A percentile compares a stretch with the other conserved stretches of the same genome.
Evolutionary conservation across 1,139 yeast species (phyloP).

Genomic region (Hanseniaspora gamundiae): DNA sequence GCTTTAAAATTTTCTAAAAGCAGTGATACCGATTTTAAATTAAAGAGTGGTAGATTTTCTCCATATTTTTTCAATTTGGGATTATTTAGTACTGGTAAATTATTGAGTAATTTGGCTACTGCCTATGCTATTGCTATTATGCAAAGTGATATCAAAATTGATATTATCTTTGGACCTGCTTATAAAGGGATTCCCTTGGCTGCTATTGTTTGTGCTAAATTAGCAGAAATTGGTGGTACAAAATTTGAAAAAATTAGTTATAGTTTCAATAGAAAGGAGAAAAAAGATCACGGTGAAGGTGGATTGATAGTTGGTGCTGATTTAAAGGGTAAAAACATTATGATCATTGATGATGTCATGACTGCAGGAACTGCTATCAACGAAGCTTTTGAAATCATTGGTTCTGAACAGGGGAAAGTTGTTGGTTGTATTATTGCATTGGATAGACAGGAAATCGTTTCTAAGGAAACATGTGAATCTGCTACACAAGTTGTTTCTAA

Average conservation of each 20-base stretch:
- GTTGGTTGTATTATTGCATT: slow-evolving; percentile 83
- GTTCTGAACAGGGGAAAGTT: slow-evolving; percentile 55
- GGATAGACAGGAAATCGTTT: slow-evolving; percentile 86
- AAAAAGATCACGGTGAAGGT: slow-evolving; percentile 98
- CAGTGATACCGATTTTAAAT: slow-evolving; percentile 55
- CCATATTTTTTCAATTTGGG: slow-evolving; percentile 97
- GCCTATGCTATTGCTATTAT: slow-evolving; percentile 86
- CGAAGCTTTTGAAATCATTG: slow-evolving; percentile 80
- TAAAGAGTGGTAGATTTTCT: slow-evolving; percentile 87
- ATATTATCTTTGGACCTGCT: slow-evolving; percentile 92
- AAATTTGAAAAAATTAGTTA: slow-evolving; percentile 55
- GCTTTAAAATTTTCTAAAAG: slow-evolving; percentile 52
- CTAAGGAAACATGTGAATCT: slow-evolving; percentile 39
- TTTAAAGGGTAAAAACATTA: slow-evolving; percentile 55
- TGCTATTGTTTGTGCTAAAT: slow-evolving; percentile 81
- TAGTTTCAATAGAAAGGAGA: slow-evolving; percentile 79
- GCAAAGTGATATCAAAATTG: slow-evolving; percentile 70
- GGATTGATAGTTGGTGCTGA: slow-evolving; percentile 85
- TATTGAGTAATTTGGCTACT: slow-evolving; percentile 66
- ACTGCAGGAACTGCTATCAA: slow-evolving; percentile 98
- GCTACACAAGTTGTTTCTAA: slow-evolving; percentile 75
- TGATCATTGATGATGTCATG: slow-evolving; percentile 93
- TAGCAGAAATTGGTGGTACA: slow-evolving; percentile 81
- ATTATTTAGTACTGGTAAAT: slow-evolving; percentile 67
- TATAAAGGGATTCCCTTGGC: slow-evolving; percentile 95